Evolutionary conservation across 768 basidiomycete species (phyloP).

Genomic region (Termitomyces sp.): DNA sequence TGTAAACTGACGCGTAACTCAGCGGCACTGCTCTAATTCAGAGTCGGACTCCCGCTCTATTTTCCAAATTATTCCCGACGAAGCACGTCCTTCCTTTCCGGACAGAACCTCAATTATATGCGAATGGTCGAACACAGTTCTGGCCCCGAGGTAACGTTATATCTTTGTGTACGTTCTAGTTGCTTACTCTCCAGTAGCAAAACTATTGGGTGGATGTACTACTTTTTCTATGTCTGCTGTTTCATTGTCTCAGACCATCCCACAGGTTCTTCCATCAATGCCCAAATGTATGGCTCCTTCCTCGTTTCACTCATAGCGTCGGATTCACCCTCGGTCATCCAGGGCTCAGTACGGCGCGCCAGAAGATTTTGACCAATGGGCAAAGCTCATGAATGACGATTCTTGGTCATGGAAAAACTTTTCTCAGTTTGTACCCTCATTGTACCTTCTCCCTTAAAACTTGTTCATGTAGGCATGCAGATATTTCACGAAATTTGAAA

Average conservation of each 20-base stretch:
- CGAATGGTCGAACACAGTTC: constrained; percentile 36
- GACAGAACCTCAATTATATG: constrained; percentile 50
- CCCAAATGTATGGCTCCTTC: constrained; percentile 33
- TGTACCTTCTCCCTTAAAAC: neutral
- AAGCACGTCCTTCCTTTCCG: constrained; percentile 43
- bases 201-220: constrained; percentile 66
- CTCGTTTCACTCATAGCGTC: neutral
- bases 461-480: constrained; percentile 22
- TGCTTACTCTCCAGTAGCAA: constrained; percentile 30
- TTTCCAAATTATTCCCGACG: constrained; percentile 29
- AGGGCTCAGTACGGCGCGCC: constrained; percentile 66
- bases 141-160: constrained; percentile 55
- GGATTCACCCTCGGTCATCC: neutral
- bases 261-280: constrained; percentile 63
- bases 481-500: constrained; percentile 67
- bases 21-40: constrained; percentile 36
- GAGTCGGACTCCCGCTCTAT: constrained; percentile 38
- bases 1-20: neutral
- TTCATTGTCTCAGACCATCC: neutral
- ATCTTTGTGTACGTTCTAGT: neutral
- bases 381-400: constrained; percentile 42
- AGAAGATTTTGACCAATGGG: constrained; percentile 70
- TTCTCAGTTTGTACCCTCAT: constrained; percentile 26
- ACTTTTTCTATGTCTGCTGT: constrained; percentile 6
- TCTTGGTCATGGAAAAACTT: constrained; percentile 61